Base-by-base conservation (phyloP, 2,329 filamentous ascomycete species). In the Arthrobotrys sinensis region DNA sequence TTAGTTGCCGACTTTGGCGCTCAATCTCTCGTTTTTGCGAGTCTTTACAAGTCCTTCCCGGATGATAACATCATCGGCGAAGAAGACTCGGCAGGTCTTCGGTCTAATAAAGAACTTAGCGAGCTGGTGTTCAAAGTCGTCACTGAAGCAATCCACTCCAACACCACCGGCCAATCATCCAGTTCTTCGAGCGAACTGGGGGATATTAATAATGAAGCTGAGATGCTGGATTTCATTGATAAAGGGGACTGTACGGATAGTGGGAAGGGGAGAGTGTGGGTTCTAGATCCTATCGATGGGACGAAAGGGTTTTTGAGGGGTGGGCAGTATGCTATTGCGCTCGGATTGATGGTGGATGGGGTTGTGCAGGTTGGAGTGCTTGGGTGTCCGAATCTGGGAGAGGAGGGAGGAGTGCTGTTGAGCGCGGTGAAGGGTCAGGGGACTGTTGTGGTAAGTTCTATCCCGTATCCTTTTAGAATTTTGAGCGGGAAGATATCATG, bases 301-400 rank as follows among this genome's bases (percentile, higher is more conserved):
- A 99, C 96, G 67, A 97, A 97, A 86, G 96, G 96, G 34, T 99
- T 99, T 86, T 87, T 99, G 78, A 90, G 96, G 80, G 96, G 96
- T 66, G 96, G 94, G 45, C 96, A 99, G 86, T 99, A 99, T 84
- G 96, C 96, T 69, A 94, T 99, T 67, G 97, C 95, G 84, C 89
- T 99, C 4, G 96, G 90, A 40, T 87, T 99, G 82, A 91, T 99
- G 86, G 92, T 97, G 32, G 94, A 98, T 83, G 96, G 95, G 66
- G 90, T 97, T 82, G 94, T 98, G 82, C 93, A 94, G 84, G 93
- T 97, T 79, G 96, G 96, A 81, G 96, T 97, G 53, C 89, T 99
- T 72, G 96, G 93, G 80, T 97, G 95, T 85, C 96, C 96, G 28
- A 99, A 99, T 86, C 90, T 99, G 36, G 89, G 90, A 68, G 88